Evolutionary conservation across 176 grass and related monocot genomes (phyloP).

Genomic region (Thalia dealbata): DNA sequence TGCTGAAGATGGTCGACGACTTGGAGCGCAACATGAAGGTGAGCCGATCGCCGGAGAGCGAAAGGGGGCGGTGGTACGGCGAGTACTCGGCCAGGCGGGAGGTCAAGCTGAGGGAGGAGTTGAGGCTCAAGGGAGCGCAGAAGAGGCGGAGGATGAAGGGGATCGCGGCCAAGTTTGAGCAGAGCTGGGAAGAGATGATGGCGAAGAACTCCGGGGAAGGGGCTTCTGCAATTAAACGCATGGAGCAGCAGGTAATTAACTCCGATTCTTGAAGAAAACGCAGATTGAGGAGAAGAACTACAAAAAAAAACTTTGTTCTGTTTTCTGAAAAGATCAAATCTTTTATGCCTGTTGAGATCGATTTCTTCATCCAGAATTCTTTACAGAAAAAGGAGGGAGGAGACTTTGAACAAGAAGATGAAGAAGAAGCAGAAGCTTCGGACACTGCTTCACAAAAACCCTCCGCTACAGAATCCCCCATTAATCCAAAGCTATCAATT

Average conservation of each 20-base stretch:
- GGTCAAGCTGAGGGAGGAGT: conserved; percentile 33
- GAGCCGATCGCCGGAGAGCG: background rate
- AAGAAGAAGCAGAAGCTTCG: background rate
- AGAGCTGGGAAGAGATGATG: background rate
- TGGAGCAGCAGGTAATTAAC: background rate
- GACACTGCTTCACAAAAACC: background rate
- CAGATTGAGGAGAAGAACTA: too few relatives aligned
- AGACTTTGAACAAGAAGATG: background rate
- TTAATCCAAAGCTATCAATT: background rate
- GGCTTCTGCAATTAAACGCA: background rate
- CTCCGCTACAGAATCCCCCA: background rate
- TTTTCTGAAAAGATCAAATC: background rate
- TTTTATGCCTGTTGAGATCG: background rate
- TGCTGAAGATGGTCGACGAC: conserved; percentile 3
- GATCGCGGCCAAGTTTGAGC: background rate
- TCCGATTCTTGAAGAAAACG: too few relatives aligned
- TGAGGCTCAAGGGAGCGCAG: conserved; percentile 5
- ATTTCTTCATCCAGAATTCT: background rate
- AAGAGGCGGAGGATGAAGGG: conserved; percentile 21
- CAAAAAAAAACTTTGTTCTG: too few relatives aligned
- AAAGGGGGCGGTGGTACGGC: conserved; percentile 42
- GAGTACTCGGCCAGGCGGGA: conserved; percentile 47
- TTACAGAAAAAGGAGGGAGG: background rate
- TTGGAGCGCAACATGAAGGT: conserved; percentile 4
- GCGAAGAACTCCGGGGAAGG: background rate